phyloP scores from a whole-genome alignment of 306 rosid species.

The Lathyrus oleraceus region DNA sequence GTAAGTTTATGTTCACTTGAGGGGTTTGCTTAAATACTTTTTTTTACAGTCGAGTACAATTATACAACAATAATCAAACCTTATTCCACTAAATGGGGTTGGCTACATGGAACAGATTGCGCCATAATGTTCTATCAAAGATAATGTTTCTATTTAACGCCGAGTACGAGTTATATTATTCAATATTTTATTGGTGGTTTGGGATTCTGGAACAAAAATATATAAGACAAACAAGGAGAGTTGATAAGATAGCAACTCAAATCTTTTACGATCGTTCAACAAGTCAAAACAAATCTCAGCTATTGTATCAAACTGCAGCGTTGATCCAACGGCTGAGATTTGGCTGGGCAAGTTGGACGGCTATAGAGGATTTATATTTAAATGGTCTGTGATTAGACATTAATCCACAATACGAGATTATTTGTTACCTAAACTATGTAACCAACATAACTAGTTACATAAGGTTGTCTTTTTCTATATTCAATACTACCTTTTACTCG shows the following conservation, averaged over 20 bases:
- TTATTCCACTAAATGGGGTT: too few relatives aligned
- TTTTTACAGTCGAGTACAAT: neutral
- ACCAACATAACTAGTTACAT: neutral
- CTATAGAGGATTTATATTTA: neutral
- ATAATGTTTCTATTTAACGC: neutral
- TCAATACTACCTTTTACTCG: conserved; percentile 15
- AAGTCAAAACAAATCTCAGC: neutral
- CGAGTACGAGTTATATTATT: neutral
- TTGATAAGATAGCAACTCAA: neutral
- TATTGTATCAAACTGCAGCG: neutral
- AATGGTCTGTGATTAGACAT: neutral
- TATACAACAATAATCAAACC: too few relatives aligned
- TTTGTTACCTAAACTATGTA: neutral
- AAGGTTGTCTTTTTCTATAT: neutral
- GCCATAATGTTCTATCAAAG: too few relatives aligned
- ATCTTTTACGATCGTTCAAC: neutral
- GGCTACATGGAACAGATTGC: too few relatives aligned
- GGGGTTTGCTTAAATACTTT: neutral
- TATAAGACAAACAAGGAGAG: neutral
- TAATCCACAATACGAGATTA: too few relatives aligned
- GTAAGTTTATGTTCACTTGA: conserved; percentile 39
- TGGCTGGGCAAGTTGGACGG: neutral
- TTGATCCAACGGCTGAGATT: neutral
- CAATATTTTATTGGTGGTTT: neutral
- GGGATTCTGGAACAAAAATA: neutral